Conservation (phyloP, 495 filamentous ascomycete species). For the Penicillium paxilli region DNA sequence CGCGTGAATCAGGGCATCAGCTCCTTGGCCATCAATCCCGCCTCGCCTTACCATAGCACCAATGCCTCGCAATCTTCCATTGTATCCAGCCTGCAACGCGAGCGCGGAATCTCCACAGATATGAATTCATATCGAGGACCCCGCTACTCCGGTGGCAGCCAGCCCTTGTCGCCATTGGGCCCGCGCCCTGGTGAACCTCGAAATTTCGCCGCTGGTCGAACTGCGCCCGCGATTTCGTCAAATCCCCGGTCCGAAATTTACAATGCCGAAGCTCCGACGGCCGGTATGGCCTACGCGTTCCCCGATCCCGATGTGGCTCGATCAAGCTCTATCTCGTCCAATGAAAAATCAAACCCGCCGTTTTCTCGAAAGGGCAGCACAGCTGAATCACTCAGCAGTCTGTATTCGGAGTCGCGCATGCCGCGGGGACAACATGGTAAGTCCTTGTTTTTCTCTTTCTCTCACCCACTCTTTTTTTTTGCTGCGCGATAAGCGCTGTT, state of each 20-base stretch:
- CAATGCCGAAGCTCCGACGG: constrained; percentile 76
- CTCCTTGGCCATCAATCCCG: constrained; percentile 63
- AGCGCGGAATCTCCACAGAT: constrained; percentile 51
- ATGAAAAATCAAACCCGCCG: constrained; percentile 44
- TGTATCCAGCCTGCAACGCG: constrained; percentile 58
- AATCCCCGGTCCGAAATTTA: constrained; percentile 77
- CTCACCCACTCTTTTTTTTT: neutral
- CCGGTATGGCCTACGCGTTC: constrained; percentile 81
- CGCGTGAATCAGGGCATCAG: constrained; percentile 70
- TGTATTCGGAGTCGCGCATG: constrained; percentile 71
- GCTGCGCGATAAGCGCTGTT: no score
- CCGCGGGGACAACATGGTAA: constrained; percentile 69
- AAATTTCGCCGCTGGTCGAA: constrained; percentile 54
- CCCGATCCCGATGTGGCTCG: constrained; percentile 69
- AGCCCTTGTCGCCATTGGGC: constrained; percentile 48
- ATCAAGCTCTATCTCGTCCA: constrained; percentile 55
- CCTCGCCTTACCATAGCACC: constrained; percentile 71
- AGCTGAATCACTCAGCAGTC: constrained; percentile 72
- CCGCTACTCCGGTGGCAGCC: constrained; percentile 42
- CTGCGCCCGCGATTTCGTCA: constrained; percentile 74
- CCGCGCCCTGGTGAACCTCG: constrained; percentile 54
- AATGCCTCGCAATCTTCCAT: constrained; percentile 79
- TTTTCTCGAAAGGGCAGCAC: constrained; percentile 71
- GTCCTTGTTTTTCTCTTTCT: neutral
- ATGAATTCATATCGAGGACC: constrained; percentile 59